Base-by-base conservation (phyloP, 441 rosid genomes). In the Adansonia madagascariensis region DNA sequence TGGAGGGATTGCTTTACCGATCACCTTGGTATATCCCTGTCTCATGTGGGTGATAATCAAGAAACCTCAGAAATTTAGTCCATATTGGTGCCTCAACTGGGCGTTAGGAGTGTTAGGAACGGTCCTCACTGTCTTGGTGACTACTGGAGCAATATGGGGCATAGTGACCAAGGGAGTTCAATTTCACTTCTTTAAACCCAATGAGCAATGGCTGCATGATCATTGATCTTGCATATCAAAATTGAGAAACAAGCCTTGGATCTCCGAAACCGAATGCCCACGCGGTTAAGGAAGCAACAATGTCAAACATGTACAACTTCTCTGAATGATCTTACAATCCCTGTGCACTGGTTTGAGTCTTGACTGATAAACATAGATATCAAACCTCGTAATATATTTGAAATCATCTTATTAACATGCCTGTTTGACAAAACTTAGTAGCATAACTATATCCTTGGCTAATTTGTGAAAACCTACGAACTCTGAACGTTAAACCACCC, bases 1-100 rank as follows among this genome's bases (percentile, higher is more conserved):
- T 0, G 89, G 91, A 57, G 91, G 91, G 52, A 52, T 89, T 1
- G 89, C 92, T 0, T 62, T 88, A 9, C 90, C 90, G 0, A 64
- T 88, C 65, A 83, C 94, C 50, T 77, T 89, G 39, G 91, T 88
- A 17, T 89, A 89, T 73, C 92, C 89, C 3, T 86, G 89, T 62
- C 73, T 87, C 69, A 89, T 88, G 89, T 89, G 91, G 92, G 80
- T 85, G 27, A 49, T 74, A 1, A 75, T 91, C 8, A 88, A 84
- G 85, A 87, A 86, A 75, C 90, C 88, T 5, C 1, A 11, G 1
- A 84, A 17, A 47, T 82, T 79, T 18, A 69, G 83, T 31, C 73
- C 79, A 8, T 27, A 3, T 20, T 88, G 88, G 91, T 83, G 77
- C 18, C 72, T 86, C 46, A 87, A 85, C 43, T 85, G 85, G 72